Evolutionary conservation across 305 asterid genomes (phyloP).

Genomic region (Fraxinus latifolia): DNA sequence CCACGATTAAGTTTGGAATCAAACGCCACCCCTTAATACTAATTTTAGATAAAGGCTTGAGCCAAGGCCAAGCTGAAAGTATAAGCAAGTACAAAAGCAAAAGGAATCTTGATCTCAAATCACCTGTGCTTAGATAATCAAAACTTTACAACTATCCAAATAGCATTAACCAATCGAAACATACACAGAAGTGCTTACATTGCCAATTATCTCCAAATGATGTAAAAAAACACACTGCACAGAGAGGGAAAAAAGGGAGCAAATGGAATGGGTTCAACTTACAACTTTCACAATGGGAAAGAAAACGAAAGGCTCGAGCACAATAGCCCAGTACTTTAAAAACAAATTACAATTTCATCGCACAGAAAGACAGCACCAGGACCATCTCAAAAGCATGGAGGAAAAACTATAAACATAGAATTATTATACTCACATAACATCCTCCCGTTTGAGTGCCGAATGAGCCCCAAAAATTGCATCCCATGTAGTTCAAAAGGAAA

Average conservation of each 20-base stretch:
- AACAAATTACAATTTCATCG: conserved; percentile 13
- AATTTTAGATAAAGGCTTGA: no score
- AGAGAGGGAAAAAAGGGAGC: conserved; percentile 9
- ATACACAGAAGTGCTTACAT: not conserved
- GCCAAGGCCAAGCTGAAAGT: no score
- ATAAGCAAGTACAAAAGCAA: no score
- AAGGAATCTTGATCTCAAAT: not conserved
- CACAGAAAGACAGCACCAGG: conserved; percentile 15
- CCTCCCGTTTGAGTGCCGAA: conserved; percentile 20
- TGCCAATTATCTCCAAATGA: not conserved
- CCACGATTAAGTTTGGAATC: no score
- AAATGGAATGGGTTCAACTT: not conserved
- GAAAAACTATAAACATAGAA: conserved; percentile 4
- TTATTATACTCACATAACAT: conserved; percentile 1
- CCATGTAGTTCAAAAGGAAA: not conserved
- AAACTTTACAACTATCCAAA: not conserved
- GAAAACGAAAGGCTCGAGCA: conserved; percentile 16
- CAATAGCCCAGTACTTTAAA: conserved; percentile 32
- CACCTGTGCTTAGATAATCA: not conserved
- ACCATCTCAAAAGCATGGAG: conserved; percentile 30
- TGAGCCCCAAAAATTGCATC: conserved; percentile 20
- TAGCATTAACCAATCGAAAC: not conserved
- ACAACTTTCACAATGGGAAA: conserved; percentile 16
- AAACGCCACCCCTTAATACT: no score
- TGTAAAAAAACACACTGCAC: not conserved